Percentiles rank a stretch among this genome's conserved stretches.
These are phyloP conservation scores for Epichloe festucae DNA, from an alignment of 2,329 filamentous ascomycete genomes.

Conservation along the genomic window DNA sequence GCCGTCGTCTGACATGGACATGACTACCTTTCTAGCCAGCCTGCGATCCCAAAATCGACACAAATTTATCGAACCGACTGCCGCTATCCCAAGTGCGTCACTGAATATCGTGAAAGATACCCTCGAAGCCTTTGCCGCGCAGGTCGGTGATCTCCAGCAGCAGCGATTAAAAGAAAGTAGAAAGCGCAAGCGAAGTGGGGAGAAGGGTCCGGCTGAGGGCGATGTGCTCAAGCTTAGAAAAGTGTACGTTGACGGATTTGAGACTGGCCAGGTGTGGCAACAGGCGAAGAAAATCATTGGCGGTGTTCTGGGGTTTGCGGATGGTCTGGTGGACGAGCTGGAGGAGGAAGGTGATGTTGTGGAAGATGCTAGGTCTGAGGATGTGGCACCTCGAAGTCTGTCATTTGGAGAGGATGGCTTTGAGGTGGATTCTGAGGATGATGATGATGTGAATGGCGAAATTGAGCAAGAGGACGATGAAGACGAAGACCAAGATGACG, in stretches of 20 bases:
- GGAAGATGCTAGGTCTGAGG: constrained; percentile 16
- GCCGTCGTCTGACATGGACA: constrained; percentile 20
- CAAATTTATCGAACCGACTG: constrained; percentile 61
- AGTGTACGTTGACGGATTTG: constrained; percentile 78
- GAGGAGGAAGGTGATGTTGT: constrained; percentile 35
- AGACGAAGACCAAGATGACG: constrained; percentile 13
- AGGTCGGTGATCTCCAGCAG: constrained; percentile 60
- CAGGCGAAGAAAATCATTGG: constrained; percentile 74
- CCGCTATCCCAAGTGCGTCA: constrained; percentile 53
- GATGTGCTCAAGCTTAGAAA: constrained; percentile 64
- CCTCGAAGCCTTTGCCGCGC: constrained; percentile 64
- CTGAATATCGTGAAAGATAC: constrained; percentile 67
- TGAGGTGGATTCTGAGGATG: constrained; percentile 18
- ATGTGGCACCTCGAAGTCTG: constrained; percentile 14
- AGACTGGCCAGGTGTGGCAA: constrained; percentile 83
- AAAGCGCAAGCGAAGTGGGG: constrained; percentile 61
- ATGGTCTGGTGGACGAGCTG: constrained; percentile 33
- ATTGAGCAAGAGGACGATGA: constrained; percentile 3
- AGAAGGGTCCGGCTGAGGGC: constrained; percentile 23
- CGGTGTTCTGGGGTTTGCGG: constrained; percentile 36
- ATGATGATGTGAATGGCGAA: constrained; percentile 18
- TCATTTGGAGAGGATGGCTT: constrained; percentile 18
- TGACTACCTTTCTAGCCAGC: constrained; percentile 41
- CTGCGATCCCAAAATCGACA: constrained; percentile 51
- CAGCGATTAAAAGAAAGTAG: constrained; percentile 55